Percentiles rank a stretch among this genome's conserved stretches.
Conservation (phyloP, 2,329 filamentous ascomycete genomes). For the Hypoxylon sp. region DNA sequence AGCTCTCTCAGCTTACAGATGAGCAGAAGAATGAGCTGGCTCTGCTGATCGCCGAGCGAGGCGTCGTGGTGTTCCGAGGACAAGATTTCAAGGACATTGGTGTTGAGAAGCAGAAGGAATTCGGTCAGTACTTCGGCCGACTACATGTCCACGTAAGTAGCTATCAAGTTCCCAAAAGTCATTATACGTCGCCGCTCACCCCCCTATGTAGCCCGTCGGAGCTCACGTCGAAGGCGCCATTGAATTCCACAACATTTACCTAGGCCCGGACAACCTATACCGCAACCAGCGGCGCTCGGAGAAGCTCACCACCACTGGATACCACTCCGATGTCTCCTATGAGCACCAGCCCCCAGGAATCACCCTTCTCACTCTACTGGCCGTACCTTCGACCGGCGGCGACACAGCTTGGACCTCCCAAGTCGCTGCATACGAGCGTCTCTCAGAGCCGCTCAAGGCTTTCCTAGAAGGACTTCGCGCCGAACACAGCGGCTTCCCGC, state of each 20-base stretch:
- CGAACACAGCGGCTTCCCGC: conserved; percentile 51
- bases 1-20: conserved; percentile 42
- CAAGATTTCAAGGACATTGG: conserved; percentile 50
- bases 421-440: conserved; percentile 49
- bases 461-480: conserved; percentile 51
- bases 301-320: conserved; percentile 50
- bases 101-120: conserved; percentile 50
- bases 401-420: conserved; percentile 52
- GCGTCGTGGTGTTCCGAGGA: conserved; percentile 42
- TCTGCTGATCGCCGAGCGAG: conserved; percentile 41
- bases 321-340: conserved; percentile 55
- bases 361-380: conserved; percentile 51
- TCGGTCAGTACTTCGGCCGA: conserved; percentile 51
- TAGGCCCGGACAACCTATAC: conserved; percentile 56
- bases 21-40: conserved; percentile 43
- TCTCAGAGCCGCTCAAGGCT: conserved; percentile 49
- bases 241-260: conserved; percentile 58
- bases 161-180: no score
- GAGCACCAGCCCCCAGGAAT: conserved; percentile 54
- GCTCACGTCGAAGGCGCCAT: conserved; percentile 54
- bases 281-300: conserved; percentile 48
- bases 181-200: no score
- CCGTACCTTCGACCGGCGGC: conserved; percentile 50
- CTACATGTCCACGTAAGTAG: conserved; percentile 51
- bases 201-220: conserved; percentile 55